Conservation (phyloP, 2,329 filamentous ascomycete genomes). For the Penicillium sp. region DNA sequence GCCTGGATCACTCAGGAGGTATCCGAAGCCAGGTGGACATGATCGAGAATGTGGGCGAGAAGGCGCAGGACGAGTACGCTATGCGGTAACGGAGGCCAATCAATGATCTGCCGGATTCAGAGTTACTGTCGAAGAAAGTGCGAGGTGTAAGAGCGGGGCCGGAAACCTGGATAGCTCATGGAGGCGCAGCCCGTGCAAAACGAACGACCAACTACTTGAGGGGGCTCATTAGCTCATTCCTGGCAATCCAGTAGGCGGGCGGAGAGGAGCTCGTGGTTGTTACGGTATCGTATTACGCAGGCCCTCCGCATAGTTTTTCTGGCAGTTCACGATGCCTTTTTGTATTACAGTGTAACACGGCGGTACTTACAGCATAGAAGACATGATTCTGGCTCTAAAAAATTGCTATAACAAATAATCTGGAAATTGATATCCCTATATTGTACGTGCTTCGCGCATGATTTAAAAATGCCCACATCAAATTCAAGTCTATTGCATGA, state of each 20-base stretch:
- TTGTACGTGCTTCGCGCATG: neutral
- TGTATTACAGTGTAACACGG: constrained; percentile 8
- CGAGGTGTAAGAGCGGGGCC: neutral
- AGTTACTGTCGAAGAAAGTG: constrained; percentile 11
- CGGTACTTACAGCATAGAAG: no score
- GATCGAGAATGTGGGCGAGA: constrained; percentile 29
- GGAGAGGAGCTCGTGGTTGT: constrained; percentile 31
- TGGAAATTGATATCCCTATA: neutral
- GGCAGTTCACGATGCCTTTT: neutral
- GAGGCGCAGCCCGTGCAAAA: constrained; percentile 9
- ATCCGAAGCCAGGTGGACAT: constrained; percentile 39
- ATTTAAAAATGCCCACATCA: neutral
- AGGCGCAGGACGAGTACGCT: constrained; percentile 21
- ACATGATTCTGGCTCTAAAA: no score
- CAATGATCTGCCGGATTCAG: constrained; percentile 14
- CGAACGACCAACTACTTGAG: constrained; percentile 24
- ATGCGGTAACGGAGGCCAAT: constrained; percentile 10
- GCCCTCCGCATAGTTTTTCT: neutral
- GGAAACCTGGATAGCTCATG: constrained; percentile 8
- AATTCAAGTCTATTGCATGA: neutral
- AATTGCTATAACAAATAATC: neutral
- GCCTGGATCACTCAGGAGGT: constrained; percentile 33
- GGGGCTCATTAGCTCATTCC: constrained; percentile 35
- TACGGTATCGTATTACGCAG: constrained; percentile 12
- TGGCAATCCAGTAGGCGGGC: constrained; percentile 31